Conservation (phyloP, 768 basidiomycete species). For the Pleurotus tuoliensis region DNA sequence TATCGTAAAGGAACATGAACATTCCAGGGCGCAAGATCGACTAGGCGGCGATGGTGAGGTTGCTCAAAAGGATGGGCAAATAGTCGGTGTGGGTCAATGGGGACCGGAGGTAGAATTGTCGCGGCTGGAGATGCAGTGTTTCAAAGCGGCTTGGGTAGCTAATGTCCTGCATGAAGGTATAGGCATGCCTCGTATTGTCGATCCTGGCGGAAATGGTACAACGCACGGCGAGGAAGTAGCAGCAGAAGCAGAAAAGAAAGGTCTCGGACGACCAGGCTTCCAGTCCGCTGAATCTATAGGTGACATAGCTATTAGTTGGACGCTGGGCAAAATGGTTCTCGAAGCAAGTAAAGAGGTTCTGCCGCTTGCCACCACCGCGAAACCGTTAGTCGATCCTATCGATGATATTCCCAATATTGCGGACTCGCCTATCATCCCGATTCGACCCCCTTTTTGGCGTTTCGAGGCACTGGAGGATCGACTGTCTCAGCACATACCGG, state of each 20-base stretch:
- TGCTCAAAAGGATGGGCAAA: slow-evolving; percentile 45
- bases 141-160: slow-evolving; percentile 98
- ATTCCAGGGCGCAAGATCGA: slow-evolving; percentile 39
- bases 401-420: slow-evolving; percentile 55
- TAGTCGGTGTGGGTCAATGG: slow-evolving; percentile 69
- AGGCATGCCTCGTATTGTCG: slow-evolving; percentile 88
- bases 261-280: slow-evolving; percentile 79
- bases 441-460: slow-evolving; percentile 58
- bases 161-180: slow-evolving; percentile 97
- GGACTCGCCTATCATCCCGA: slow-evolving; percentile 55
- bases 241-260: slow-evolving; percentile 76
- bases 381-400: slow-evolving; percentile 70
- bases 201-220: slow-evolving; percentile 75
- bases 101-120: slow-evolving; percentile 73
- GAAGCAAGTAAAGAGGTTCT: slow-evolving; percentile 90
- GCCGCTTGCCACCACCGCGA: slow-evolving; percentile 34
- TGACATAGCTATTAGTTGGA: slow-evolving; percentile 96
- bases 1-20: slow-evolving; percentile 67
- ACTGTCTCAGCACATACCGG: slow-evolving; percentile 64
- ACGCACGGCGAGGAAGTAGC: slow-evolving; percentile 68
- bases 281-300: slow-evolving; percentile 91
- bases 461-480: slow-evolving; percentile 59
- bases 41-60: slow-evolving; percentile 68
- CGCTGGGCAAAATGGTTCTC: slow-evolving; percentile 97
- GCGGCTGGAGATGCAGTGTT: slow-evolving; percentile 95